Conservation (phyloP, 2,329 filamentous ascomycete genomes). For the Lecanicillium sp. region DNA sequence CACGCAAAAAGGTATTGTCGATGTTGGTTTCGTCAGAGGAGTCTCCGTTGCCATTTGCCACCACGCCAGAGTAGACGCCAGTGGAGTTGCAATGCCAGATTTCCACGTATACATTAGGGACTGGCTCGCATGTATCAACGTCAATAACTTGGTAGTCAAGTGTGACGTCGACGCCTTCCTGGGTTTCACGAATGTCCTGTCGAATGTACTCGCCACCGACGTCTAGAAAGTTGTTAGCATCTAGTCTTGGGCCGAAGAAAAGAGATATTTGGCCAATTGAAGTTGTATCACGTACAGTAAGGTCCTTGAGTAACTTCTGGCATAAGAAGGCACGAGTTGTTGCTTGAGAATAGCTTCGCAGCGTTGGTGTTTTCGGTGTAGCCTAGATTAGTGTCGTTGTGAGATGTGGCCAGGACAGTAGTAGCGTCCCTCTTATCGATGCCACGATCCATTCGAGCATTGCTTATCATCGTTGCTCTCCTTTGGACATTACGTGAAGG, state of each 20-base stretch:
- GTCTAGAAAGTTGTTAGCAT: slow-evolving; percentile 11
- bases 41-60: slow-evolving; percentile 31
- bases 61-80: slow-evolving; percentile 34
- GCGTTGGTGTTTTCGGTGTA: slow-evolving; percentile 22
- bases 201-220: slow-evolving; percentile 23
- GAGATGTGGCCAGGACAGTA: slow-evolving; percentile 21
- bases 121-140: slow-evolving; percentile 30
- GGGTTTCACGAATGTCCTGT: slow-evolving; percentile 29
- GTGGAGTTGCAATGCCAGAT: slow-evolving; percentile 38
- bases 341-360: slow-evolving; percentile 27
- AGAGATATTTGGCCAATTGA: not conserved
- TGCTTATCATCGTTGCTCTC: slow-evolving; percentile 30
- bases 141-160: slow-evolving; percentile 36
- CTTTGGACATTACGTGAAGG: slow-evolving; percentile 34
- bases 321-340: slow-evolving; percentile 36
- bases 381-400: slow-evolving; percentile 27
- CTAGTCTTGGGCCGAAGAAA: too few relatives aligned
- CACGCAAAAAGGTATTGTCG: slow-evolving; percentile 25
- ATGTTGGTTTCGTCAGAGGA: slow-evolving; percentile 26
- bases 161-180: slow-evolving; percentile 29
- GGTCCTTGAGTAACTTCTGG: slow-evolving; percentile 44
- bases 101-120: slow-evolving; percentile 31
- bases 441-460: slow-evolving; percentile 30
- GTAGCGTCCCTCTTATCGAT: slow-evolving; percentile 24
- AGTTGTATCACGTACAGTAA: slow-evolving; percentile 20